Conservation (phyloP, 2,329 filamentous ascomycete species). For the Curvularia lunata region DNA sequence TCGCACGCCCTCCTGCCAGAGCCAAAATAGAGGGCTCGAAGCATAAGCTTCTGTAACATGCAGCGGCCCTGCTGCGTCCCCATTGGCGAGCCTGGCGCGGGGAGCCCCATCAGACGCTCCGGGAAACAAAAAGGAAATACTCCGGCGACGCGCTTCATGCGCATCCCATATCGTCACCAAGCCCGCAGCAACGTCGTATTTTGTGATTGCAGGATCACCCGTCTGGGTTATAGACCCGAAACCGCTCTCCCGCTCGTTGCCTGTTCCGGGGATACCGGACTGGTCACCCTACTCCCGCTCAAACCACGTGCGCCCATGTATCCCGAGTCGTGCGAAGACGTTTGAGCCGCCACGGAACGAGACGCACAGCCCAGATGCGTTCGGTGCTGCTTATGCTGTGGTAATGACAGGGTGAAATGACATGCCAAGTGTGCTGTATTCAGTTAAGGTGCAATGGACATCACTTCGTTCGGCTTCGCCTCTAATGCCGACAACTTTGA, state of each 20-base stretch:
- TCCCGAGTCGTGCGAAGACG: background rate
- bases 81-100: conserved; percentile 9
- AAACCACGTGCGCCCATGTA: background rate
- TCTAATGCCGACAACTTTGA: background rate
- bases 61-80: background rate
- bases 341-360: background rate
- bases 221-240: background rate
- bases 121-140: conserved; percentile 20
- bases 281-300: background rate
- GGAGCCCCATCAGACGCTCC: conserved; percentile 12
- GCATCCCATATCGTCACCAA: background rate
- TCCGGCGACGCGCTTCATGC: conserved; percentile 16
- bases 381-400: background rate
- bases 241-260: conserved; percentile 4
- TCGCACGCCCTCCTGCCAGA: conserved; percentile 2
- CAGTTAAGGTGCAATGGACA: background rate
- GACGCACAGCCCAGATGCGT: background rate
- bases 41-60: conserved; percentile 16
- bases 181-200: conserved; percentile 1
- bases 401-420: background rate
- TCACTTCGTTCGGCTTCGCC: background rate
- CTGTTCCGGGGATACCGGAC: conserved; percentile 3
- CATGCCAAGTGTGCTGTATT: background rate
- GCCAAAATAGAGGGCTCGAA: conserved; percentile 7
- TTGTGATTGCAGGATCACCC: conserved; percentile 10